These are phyloP conservation scores for Triangularia verruculosa DNA, from an alignment of 2,329 filamentous ascomycete species.

Conservation along the genomic window DNA sequence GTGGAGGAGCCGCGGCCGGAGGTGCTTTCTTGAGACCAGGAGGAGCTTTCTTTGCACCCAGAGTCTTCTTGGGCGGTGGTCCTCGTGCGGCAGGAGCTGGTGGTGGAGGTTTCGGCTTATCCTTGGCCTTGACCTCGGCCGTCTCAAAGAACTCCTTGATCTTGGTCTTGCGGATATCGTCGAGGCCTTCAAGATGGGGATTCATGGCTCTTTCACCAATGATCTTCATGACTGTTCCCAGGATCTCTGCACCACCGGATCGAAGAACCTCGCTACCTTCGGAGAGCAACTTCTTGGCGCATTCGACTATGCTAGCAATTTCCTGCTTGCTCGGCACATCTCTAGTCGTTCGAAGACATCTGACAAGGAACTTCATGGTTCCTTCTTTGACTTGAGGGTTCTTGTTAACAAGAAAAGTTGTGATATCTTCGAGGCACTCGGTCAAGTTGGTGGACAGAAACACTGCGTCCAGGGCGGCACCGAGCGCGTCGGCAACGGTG, in stretches of 20 bases:
- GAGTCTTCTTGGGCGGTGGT: slow-evolving; percentile 48
- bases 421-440: slow-evolving; percentile 88
- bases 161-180: slow-evolving; percentile 93
- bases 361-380: slow-evolving; percentile 87
- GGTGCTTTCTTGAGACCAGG: slow-evolving; percentile 44
- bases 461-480: slow-evolving; percentile 73
- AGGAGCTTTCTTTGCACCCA: slow-evolving; percentile 48
- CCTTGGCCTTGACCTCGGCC: slow-evolving; percentile 83
- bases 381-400: slow-evolving; percentile 98
- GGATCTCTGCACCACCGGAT: slow-evolving; percentile 83
- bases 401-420: slow-evolving; percentile 84
- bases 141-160: slow-evolving; percentile 88
- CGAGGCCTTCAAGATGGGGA: slow-evolving; percentile 82
- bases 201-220: slow-evolving; percentile 96
- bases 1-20: slow-evolving; percentile 40
- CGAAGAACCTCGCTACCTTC: slow-evolving; percentile 84
- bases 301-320: slow-evolving; percentile 80
- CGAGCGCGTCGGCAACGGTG: slow-evolving; percentile 81
- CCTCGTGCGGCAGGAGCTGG: slow-evolving; percentile 51
- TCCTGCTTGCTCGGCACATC: slow-evolving; percentile 83
- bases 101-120: slow-evolving; percentile 82
- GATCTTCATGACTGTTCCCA: slow-evolving; percentile 98
- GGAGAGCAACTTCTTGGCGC: slow-evolving; percentile 81
- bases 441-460: slow-evolving; percentile 66
- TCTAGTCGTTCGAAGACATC: slow-evolving; percentile 77